Evolutionary conservation across 257 asterid species (phyloP).

Genomic region (Cordia subcordata): DNA sequence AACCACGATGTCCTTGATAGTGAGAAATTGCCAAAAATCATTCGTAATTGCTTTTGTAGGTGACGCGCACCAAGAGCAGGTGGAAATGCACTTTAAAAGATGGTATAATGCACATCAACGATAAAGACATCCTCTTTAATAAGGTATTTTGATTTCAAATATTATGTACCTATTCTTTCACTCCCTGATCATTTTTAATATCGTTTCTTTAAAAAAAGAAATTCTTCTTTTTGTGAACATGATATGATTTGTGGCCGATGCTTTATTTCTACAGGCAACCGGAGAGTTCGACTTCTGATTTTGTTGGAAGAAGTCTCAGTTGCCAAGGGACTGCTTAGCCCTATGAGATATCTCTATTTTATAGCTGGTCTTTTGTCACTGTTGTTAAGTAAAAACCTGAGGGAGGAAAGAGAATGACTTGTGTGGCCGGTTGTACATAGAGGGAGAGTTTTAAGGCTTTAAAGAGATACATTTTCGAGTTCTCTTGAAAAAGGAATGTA

Average conservation of each 20-base stretch:
- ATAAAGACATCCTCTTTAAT: conserved; percentile 78
- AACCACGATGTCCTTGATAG: not conserved
- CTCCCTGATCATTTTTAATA: not conserved
- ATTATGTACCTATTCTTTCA: not conserved
- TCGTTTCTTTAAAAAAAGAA: not conserved
- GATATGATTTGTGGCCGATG: not conserved
- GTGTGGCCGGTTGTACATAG: conserved; percentile 39
- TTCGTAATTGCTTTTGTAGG: conserved; percentile 34
- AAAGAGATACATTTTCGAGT: not conserved
- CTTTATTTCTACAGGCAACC: conserved; percentile 48
- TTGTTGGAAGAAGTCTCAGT: conserved; percentile 7
- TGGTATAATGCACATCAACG: conserved; percentile 95
- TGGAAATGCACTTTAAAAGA: conserved; percentile 95
- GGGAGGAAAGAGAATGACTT: conserved; percentile 11
- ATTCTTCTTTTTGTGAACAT: not conserved
- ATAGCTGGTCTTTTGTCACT: conserved; percentile 22
- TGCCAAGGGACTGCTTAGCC: not conserved
- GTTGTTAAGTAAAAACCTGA: conserved; percentile 22
- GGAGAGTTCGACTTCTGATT: conserved; percentile 87
- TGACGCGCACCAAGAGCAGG: conserved; percentile 95
- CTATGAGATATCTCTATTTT: conserved; percentile 11
- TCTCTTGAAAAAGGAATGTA: conserved; percentile 7
- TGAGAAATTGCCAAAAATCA: conserved; percentile 1
- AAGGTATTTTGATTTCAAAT: conserved; percentile 25
- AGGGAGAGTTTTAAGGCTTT: conserved; percentile 13